phyloP scores from a whole-genome alignment of 805 yeast genomes.

The Metschnikowia santaceciliae region DNA sequence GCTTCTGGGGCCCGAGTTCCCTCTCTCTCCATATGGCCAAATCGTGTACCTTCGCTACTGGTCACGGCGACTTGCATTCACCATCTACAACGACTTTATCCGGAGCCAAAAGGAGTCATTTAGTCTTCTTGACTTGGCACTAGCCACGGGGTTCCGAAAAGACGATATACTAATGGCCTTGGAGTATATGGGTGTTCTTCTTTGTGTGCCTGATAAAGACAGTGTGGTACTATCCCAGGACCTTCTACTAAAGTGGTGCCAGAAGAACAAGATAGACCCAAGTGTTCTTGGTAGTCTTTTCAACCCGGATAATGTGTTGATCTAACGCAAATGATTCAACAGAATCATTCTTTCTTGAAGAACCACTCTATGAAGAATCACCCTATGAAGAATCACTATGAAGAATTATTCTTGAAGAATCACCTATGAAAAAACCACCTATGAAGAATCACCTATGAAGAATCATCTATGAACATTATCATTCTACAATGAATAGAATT shows the following conservation, averaged over 20 bases:
- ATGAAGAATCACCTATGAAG: too few species aligned
- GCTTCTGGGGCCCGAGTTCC: slow-evolving; percentile 88
- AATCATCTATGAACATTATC: too few species aligned
- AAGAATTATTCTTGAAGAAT: too few species aligned
- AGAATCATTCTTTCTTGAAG: too few species aligned
- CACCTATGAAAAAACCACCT: background rate
- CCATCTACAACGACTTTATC: slow-evolving; percentile 15
- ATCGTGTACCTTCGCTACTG: slow-evolving; percentile 72
- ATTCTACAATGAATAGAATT: too few species aligned
- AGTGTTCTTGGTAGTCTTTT: slow-evolving; percentile 24
- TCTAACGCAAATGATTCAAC: background rate
- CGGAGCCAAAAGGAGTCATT: slow-evolving; percentile 15
- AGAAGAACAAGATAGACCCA: slow-evolving; percentile 21
- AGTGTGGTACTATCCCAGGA: slow-evolving; percentile 18
- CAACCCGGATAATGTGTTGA: slow-evolving; percentile 15
- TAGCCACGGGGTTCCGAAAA: slow-evolving; percentile 57
- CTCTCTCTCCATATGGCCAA: slow-evolving; percentile 79
- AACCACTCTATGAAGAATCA: too few species aligned
- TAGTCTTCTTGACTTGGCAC: slow-evolving; percentile 48
- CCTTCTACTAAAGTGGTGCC: slow-evolving; percentile 30
- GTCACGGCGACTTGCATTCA: slow-evolving; percentile 44
- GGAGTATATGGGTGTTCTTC: slow-evolving; percentile 45
- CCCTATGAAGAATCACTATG: too few species aligned
- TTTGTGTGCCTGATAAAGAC: slow-evolving; percentile 2
- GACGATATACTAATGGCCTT: slow-evolving; percentile 60